A percentile compares a stretch with the other conserved stretches of the same genome.
Evolutionary conservation across 305 asterid species (phyloP).

Genomic region (Fraxinus ornus): DNA sequence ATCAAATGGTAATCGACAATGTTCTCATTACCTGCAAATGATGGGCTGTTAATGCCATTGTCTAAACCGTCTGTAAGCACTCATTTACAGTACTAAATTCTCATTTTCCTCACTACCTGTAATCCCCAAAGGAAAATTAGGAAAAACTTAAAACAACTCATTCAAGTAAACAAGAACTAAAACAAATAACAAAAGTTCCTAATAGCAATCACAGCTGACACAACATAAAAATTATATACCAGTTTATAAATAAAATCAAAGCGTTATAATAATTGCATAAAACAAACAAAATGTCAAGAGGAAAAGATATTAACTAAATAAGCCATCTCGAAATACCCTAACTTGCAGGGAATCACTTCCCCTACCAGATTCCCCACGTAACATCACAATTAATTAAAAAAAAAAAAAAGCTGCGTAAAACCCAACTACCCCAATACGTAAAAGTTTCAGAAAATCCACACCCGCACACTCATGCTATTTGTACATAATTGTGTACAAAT

Average conservation of each 20-base stretch:
- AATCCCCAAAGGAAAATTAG: conserved; percentile 5
- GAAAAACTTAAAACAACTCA: not conserved
- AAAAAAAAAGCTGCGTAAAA: not conserved
- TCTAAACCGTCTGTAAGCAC: conserved; percentile 27
- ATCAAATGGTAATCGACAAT: not conserved
- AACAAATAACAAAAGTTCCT: not conserved
- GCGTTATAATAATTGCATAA: not conserved
- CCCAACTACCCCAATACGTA: not conserved
- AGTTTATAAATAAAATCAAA: not conserved
- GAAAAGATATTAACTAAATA: not conserved
- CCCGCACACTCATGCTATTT: not conserved
- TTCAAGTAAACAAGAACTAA: not conserved
- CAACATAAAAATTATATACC: not conserved
- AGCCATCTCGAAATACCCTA: not conserved
- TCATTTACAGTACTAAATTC: conserved; percentile 26
- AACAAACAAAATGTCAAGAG: not conserved
- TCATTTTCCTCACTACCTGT: conserved; percentile 6
- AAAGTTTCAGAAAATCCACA: not conserved
- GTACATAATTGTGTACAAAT: not conserved
- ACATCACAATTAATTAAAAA: not conserved
- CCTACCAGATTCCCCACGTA: not conserved
- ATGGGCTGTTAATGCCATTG: conserved; percentile 44
- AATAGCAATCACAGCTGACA: not conserved
- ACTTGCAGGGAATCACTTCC: not conserved
- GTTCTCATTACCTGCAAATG: conserved; percentile 36